Evolutionary conservation across 78 protist genomes (phyloP), one percentile per base, ranked within the genome.

Genomic region (Tieghemostelium lacteum): DNA sequence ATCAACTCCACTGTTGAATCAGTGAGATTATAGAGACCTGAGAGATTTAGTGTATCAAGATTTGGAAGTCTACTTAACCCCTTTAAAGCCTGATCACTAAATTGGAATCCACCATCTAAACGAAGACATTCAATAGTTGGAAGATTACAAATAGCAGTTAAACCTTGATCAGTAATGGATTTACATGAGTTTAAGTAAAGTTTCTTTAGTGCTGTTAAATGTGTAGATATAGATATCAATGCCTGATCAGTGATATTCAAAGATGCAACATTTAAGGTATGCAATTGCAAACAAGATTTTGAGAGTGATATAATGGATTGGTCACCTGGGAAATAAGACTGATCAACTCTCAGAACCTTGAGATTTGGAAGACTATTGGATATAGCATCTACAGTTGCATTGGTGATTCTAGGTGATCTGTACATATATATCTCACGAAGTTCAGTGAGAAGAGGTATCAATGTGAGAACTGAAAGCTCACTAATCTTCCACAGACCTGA

Each of bases 401-500:
- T 78, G 2, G 78, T 63, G 50, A 83, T 24, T 63, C 91, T 73
- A 45, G 91, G 91, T 31, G 54, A 55, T 3, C 55, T 50, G 57
- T 83, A 83, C 57, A 83, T 61, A 50, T 64, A 83, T 20, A 83
- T 50, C 33, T 66, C 70, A n/a, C 69, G 78, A 28, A 83, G 66
- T 2, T 69, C 52, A n/a, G 16, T 40, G 1, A 83, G 36, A 1
- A 36, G 10, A 17, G 80, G 72, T 24, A 83, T 22, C 0, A 83
- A 34, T 37, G 31, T 52, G 1, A 83, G 40, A 4, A 83, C 5
- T 6, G 80, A 40, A 19, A 64, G 14, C n/a, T 83, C 91, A 4
- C 40, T 69, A 29, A 83, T 64, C 36, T 69, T 66, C 28, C 40
- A 63, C 55, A 83, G 36, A 22, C 63, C 50, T 4, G 70, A 54